Conservation (phyloP, 106 monocot species). For the Dendrobium nobile region DNA sequence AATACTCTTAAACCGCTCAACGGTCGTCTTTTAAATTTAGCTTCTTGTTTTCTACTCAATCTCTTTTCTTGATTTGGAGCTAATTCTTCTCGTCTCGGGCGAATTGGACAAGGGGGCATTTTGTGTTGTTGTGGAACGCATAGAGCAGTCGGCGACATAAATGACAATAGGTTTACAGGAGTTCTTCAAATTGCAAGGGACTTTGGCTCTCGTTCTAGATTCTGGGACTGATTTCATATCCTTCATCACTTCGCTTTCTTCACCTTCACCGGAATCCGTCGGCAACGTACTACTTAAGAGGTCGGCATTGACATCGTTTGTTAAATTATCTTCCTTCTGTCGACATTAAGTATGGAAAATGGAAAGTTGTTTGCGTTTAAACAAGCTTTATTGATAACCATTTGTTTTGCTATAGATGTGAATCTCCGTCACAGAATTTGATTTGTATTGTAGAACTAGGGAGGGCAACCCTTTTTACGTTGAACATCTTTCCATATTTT, state of each 20-base stretch:
- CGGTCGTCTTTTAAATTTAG: not conserved
- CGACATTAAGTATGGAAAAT: not conserved
- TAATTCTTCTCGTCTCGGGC: not conserved
- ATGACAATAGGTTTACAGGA: conserved; percentile 1
- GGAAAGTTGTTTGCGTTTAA: not conserved
- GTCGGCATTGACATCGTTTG: not conserved
- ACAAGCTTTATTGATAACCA: not conserved
- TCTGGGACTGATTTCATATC: not conserved
- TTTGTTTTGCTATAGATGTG: too few species aligned
- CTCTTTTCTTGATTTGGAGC: not conserved
- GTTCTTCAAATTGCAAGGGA: not conserved
- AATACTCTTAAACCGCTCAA: not conserved
- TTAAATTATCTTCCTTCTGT: not conserved
- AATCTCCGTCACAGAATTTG: not conserved
- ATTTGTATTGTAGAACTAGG: too few species aligned
- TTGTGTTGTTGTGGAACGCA: not conserved
- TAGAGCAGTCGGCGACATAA: not conserved
- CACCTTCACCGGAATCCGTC: conserved; percentile 34
- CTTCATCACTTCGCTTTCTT: conserved; percentile 22
- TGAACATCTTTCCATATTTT: too few species aligned
- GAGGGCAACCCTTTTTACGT: too few species aligned
- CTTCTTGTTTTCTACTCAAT: not conserved
- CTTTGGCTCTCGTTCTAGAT: not conserved
- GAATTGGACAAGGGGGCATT: not conserved
- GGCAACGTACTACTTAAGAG: conserved; percentile 12